Base-by-base conservation (phyloP, 139 green algal species). In the Coelastrella sp. region DNA sequence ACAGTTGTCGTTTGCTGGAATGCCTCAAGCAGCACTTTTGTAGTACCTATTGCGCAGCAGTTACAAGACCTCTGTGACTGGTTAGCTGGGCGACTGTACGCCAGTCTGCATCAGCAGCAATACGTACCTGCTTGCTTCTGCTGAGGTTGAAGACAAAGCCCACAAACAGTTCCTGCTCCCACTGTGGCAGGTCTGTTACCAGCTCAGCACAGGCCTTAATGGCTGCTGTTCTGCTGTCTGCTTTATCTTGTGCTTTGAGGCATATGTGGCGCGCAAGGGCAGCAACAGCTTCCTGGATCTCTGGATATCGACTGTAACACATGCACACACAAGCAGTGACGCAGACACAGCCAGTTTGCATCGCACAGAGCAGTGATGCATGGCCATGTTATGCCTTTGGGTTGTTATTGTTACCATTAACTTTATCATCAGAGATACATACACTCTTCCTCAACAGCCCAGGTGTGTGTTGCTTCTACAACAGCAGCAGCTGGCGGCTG, bases 261-360 rank as follows among this genome's bases (percentile, higher is more conserved):
- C 93, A 93, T 12, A 96, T 82, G 84, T 96, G 92, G 10, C 93
- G 91, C 17, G 91, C 93, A 11, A 97, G 85, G 7, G 92, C 94
- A 8, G 90, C 92, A 56, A 94, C 89, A n/a, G 93, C 90, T n/a
- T 94, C 91, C 22, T 66, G 49, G 8, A 88, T 82, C 12, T 91
- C 92, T 19, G 63, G 81, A 10, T 88, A 49, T 8, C 80, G 80
- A 25, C 80, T 88, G 88, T 61, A 87, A 58, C 12, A 76, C 35
- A 49, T 49, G 35, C 35, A 49, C 35, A 49, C 35, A 49, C 35
- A 49, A 49, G 35, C 35, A 49, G 3, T 49, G 35, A 49, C 35
- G 35, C 35, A 49, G 35, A 49, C 35, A 49, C 35, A 49, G 35
- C 35, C 1, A 49, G 35, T 1, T 49, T 49, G 35, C 35, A 49